These are phyloP conservation scores for Fallopia convolvulus DNA, from an alignment of 148 eudicot genomes.

Conservation along the genomic window DNA sequence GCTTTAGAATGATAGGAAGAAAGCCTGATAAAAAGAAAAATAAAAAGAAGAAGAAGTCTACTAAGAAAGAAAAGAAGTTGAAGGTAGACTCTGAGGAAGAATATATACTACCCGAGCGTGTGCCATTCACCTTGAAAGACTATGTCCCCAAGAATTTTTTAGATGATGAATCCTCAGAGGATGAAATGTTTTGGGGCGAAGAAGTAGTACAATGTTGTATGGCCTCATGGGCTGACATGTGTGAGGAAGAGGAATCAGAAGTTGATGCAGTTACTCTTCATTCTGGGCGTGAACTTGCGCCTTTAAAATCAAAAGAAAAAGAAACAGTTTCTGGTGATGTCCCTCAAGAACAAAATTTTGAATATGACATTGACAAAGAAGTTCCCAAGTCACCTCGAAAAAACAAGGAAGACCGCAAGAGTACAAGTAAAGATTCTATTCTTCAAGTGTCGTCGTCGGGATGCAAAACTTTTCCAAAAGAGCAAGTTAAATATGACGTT, in stretches of 20 bases:
- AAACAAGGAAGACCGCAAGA: no score
- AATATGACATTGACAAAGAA: no score
- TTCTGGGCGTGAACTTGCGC: not conserved
- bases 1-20: not conserved
- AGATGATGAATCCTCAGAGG: not conserved
- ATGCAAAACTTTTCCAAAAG: no score
- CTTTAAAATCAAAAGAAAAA: not conserved
- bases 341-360: not conserved
- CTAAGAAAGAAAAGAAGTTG: not conserved
- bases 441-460: no score
- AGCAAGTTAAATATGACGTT: not conserved
- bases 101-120: not conserved
- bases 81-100: not conserved
- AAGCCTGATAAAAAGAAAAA: not conserved
- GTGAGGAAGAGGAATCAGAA: not conserved
- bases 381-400: no score
- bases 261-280: not conserved
- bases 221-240: not conserved
- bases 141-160: not conserved
- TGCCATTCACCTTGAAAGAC: not conserved
- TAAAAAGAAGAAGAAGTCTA: not conserved
- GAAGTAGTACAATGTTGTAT: not conserved
- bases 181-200: not conserved
- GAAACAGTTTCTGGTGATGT: not conserved
- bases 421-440: no score